Base-by-base conservation (phyloP, 345 rosid genomes). In the Isatis tinctoria region DNA sequence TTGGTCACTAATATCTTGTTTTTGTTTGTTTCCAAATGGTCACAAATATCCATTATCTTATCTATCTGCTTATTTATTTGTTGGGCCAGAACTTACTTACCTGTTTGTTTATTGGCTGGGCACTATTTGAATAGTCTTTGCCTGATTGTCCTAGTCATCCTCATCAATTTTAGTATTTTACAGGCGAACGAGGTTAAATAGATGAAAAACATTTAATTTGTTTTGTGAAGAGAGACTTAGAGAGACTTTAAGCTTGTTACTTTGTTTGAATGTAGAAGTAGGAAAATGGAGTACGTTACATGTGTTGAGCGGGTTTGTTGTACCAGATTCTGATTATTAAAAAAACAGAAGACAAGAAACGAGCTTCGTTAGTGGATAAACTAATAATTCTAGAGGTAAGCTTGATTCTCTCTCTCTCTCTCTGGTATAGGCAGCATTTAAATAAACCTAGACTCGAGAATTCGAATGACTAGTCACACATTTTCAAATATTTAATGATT, bases 261-360 rank as follows among this genome's bases (percentile, higher is more conserved):
- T 53, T 32, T 36, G 27, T 71, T 60, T 41, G 76, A 73, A 32
- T n/a, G 22, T 33, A n/a, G 28, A 3, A 33, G 60, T 36, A 27
- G 65, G 2, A 66, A 66, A 74, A 3, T 66, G 16, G 78, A 74
- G 32, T 74, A 66, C 60, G 44, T 64, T 52, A 73, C 6, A 64
- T 10, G 24, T 10, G 30, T 17, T 8, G 17, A 16, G 39, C 36
- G 60, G 39, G 54, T 37, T 49, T 5, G 61, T 37, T 61, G 20
- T 36, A 72, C 47, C 77, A 32, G n/a, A 27, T 35, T 17, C 33
- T 22, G 1, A 35, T 67, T 20, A 47, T 17, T 33, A 11, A 33
- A 11, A 18, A 11, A 51, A n/a, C n/a, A n/a, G n/a, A n/a, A n/a
- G n/a, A n/a, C 49, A 10, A 35, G 11, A 65, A 65, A 56, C 71